Percentiles rank a stretch among this genome's conserved stretches.
phyloP scores from a whole-genome alignment of 2,329 filamentous ascomycete species.

The Aureobasidium sp. region DNA sequence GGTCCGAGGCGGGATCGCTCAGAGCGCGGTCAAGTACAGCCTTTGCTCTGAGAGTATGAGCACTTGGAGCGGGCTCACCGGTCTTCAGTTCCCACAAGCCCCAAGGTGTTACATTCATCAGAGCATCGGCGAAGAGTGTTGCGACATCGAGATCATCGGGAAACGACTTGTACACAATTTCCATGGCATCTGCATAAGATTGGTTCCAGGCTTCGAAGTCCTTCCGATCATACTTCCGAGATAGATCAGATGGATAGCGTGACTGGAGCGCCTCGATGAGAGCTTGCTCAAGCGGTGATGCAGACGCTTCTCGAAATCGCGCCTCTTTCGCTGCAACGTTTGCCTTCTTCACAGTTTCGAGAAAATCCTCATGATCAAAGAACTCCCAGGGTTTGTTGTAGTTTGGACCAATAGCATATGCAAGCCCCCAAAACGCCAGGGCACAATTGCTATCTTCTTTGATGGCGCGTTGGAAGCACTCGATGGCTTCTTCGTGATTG shows the following conservation, averaged over 20 bases:
- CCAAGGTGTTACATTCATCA: slow-evolving; percentile 75
- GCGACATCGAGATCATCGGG: slow-evolving; percentile 68
- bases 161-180: slow-evolving; percentile 57
- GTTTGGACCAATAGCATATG: slow-evolving; percentile 79
- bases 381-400: slow-evolving; percentile 83
- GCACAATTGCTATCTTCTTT: slow-evolving; percentile 59
- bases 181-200: slow-evolving; percentile 70
- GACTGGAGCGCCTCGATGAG: slow-evolving; percentile 69
- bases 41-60: slow-evolving; percentile 67
- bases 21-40: slow-evolving; percentile 66
- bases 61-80: slow-evolving; percentile 60
- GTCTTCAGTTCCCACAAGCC: slow-evolving; percentile 68
- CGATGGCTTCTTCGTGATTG: slow-evolving; percentile 76
- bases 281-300: slow-evolving; percentile 63
- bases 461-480: slow-evolving; percentile 70
- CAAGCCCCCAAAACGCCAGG: slow-evolving; percentile 76
- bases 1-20: slow-evolving; percentile 48
- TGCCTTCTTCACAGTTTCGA: slow-evolving; percentile 54
- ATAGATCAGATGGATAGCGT: slow-evolving; percentile 59
- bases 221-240: neutral
- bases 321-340: slow-evolving; percentile 54
- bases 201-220: slow-evolving; percentile 56
- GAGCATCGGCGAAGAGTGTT: slow-evolving; percentile 67
- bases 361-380: slow-evolving; percentile 70
- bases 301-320: slow-evolving; percentile 37